These are phyloP conservation scores for Vicia sativa DNA, from an alignment of 306 rosid genomes.

Conservation along the genomic window DNA sequence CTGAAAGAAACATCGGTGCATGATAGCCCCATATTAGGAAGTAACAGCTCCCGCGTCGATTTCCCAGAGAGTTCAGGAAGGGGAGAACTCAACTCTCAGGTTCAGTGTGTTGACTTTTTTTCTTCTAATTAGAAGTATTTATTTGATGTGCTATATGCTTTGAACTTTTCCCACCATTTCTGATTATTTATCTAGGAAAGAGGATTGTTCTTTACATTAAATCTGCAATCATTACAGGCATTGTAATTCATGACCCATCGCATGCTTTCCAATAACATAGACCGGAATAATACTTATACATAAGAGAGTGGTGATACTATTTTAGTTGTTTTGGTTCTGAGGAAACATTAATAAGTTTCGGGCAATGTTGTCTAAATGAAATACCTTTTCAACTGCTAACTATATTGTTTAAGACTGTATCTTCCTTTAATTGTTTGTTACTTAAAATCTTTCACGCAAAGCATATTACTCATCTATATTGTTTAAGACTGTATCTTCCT, in stretches of 20 bases:
- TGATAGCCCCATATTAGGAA: constrained; percentile 41
- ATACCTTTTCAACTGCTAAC: constrained; percentile 17
- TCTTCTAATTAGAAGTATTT: not conserved
- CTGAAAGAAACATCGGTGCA: constrained; percentile 46
- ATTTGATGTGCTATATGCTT: not conserved
- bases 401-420: constrained; percentile 25
- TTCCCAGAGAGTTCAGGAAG: constrained; percentile 62
- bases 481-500: constrained; percentile 22
- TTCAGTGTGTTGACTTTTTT: constrained; percentile 40
- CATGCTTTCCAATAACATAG: constrained; percentile 2
- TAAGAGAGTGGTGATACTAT: constrained; percentile 1
- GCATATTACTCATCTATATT: too few species aligned
- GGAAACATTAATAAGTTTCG: not conserved
- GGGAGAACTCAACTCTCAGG: constrained; percentile 66
- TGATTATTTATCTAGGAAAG: not conserved
- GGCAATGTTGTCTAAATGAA: constrained; percentile 3
- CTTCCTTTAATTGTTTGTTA: constrained; percentile 17
- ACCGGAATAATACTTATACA: constrained; percentile 7
- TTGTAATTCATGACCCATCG: constrained; percentile 25
- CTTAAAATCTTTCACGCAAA: constrained; percentile 2
- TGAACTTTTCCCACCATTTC: constrained; percentile 23
- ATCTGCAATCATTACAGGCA: constrained; percentile 18
- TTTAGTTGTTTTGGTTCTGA: constrained; percentile 15
- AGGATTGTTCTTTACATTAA: constrained; percentile 1
- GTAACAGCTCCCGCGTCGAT: constrained; percentile 36